Base-by-base conservation (phyloP, 495 filamentous ascomycete genomes). In the Saxispiralis lemnorum region DNA sequence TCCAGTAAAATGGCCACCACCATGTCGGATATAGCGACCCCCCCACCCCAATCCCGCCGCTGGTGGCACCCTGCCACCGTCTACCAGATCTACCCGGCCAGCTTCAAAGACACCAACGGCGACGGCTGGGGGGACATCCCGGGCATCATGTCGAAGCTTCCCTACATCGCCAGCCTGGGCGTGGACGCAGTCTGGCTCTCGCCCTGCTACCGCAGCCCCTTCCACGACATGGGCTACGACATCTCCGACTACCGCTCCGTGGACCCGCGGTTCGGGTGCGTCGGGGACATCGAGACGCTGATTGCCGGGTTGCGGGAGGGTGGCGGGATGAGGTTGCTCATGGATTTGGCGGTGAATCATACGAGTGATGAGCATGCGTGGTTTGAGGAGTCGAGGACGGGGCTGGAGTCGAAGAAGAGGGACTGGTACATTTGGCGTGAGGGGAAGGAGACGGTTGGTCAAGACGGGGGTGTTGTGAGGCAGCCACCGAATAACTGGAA, bases 191-290 rank as follows among this genome's bases (percentile, higher is more conserved):
- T 62, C 16, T 62, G 59, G 59, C 18, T 62, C 12, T 59, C 40
- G 31, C 58, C 58, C 7, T 45, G 54, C 18, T 61, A 55, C 42
- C 40, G 55, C 10, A 47, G 39, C n/a, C 59, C 59, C 6, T 47
- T 55, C 31, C 39, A 56, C 21, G 59, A 62, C 39, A 62, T 55
- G 50, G 58, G 58, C 7, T 61, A 61, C 36, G 58, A 61, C 36
- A 56, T 59, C 37, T 58, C 57, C 6, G 41, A 61, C 45, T 61
- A 59, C 39, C 46, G 57, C 35, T 39, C 31, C 14, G 45, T 59
- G 15, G 35, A 62, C 38, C 16, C 44, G 4, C 43, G 41, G 0
- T 60, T 53, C 39, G 59, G 59, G 6, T 59, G 53, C 13, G 24
- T 62, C 9, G 39, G 39, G 28, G 55, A 62, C 38, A 39, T 58